A percentile compares a stretch with the other conserved stretches of the same genome.
These are phyloP conservation scores for Corynespora cassiicola DNA, from an alignment of 2,329 filamentous ascomycete genomes.

Conservation along the genomic window DNA sequence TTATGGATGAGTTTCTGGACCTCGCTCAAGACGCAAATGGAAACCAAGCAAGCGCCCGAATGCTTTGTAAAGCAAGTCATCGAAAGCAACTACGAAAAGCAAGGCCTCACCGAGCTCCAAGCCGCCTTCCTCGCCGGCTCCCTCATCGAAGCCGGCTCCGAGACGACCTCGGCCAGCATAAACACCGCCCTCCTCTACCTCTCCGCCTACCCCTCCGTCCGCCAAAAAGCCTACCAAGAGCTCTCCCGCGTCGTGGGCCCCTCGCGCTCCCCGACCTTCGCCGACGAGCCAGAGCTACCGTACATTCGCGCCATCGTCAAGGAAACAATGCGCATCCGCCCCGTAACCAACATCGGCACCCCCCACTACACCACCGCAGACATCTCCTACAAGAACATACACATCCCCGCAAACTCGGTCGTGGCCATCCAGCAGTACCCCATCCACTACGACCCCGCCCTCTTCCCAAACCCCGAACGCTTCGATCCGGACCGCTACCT, in stretches of 20 bases:
- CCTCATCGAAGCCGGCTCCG: constrained; percentile 49
- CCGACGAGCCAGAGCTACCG: constrained; percentile 53
- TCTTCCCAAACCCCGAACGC: constrained; percentile 42
- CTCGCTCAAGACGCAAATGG: constrained; percentile 36
- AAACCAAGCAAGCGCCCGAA: constrained; percentile 39
- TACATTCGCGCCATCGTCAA: constrained; percentile 46
- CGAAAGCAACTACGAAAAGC: constrained; percentile 44
- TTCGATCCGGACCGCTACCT: constrained; percentile 57
- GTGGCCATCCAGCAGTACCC: constrained; percentile 36
- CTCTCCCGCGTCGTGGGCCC: constrained; percentile 21
- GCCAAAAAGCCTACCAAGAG: constrained; percentile 29
- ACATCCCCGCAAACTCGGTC: constrained; percentile 51
- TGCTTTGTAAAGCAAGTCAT: constrained; percentile 45
- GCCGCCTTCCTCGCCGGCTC: constrained; percentile 43
- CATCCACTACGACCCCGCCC: constrained; percentile 44
- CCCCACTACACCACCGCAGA: constrained; percentile 45
- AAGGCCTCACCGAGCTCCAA: constrained; percentile 43
- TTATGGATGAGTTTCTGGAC: constrained; percentile 42
- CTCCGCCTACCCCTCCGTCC: constrained; percentile 26
- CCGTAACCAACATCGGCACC: constrained; percentile 41
- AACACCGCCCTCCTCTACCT: constrained; percentile 41
- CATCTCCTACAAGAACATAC: constrained; percentile 48
- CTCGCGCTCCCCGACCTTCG: constrained; percentile 38
- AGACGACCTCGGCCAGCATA: constrained; percentile 47
- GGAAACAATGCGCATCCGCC: constrained; percentile 53